A percentile compares a stretch with the other conserved stretches of the same genome.
Conservation (phyloP, 106 monocot genomes). For the Platanthera zijinensis region DNA sequence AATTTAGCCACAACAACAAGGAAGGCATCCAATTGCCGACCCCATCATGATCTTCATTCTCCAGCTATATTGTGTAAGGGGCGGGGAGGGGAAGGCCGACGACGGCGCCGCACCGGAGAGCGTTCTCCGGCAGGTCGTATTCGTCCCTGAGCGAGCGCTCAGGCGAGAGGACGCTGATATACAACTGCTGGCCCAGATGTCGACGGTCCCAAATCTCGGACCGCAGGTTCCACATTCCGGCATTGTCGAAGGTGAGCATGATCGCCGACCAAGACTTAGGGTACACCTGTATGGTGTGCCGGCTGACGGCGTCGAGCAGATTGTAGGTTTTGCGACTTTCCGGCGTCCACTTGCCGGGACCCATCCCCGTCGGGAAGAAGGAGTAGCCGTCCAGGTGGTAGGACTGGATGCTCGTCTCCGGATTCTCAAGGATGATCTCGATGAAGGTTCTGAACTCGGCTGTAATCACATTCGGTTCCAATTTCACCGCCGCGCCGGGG, state of each 20-base stretch:
- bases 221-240: conserved; percentile 47
- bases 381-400: conserved; percentile 74
- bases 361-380: conserved; percentile 74
- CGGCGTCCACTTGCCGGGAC: conserved; percentile 38
- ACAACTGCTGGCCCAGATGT: conserved; percentile 64
- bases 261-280: conserved; percentile 49
- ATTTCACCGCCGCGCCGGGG: neutral
- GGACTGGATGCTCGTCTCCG: conserved; percentile 41
- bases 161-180: conserved; percentile 51
- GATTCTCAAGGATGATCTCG: conserved; percentile 73
- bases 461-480: conserved; percentile 42
- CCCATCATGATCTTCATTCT: no score
- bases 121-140: conserved; percentile 26
- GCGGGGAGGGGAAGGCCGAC: conserved; percentile 24
- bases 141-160: conserved; percentile 43
- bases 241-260: conserved; percentile 49
- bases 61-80: conserved; percentile 11
- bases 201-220: conserved; percentile 38
- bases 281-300: conserved; percentile 54
- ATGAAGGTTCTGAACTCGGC: conserved; percentile 46
- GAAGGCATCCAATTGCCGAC: no score
- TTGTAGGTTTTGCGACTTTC: conserved; percentile 30
- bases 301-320: conserved; percentile 38
- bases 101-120: conserved; percentile 30
- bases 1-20: no score